A percentile compares a stretch with the other conserved stretches of the same genome.
phyloP scores from a whole-genome alignment of 2,329 filamentous ascomycete species.

The Rugonectria rugulosa region DNA sequence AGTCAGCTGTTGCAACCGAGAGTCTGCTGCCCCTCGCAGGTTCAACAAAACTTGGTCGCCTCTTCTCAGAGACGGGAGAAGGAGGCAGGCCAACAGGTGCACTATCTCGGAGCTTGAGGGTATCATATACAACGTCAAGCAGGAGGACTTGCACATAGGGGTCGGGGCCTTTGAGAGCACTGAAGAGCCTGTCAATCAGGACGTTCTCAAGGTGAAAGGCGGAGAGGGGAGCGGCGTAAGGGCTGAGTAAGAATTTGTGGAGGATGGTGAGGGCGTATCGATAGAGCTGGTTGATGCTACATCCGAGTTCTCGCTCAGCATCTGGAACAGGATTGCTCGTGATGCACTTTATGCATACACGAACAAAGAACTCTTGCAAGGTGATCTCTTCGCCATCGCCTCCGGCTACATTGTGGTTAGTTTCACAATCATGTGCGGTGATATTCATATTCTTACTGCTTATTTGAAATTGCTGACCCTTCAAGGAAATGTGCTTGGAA shows the following conservation, averaged over 20 bases:
- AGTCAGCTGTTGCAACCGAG: slow-evolving; percentile 46
- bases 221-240: slow-evolving; percentile 65
- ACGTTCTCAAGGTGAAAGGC: slow-evolving; percentile 73
- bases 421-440: not conserved
- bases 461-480: slow-evolving; percentile 44
- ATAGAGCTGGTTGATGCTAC: slow-evolving; percentile 71
- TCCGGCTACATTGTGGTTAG: slow-evolving; percentile 50
- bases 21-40: slow-evolving; percentile 48
- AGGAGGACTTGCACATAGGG: slow-evolving; percentile 78
- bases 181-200: slow-evolving; percentile 72
- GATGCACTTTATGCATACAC: slow-evolving; percentile 71
- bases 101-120: slow-evolving; percentile 70
- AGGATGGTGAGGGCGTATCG: slow-evolving; percentile 74
- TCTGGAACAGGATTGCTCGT: slow-evolving; percentile 33
- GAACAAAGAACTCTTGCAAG: slow-evolving; percentile 73
- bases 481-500: slow-evolving; percentile 56
- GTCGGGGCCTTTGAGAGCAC: slow-evolving; percentile 67
- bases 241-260: slow-evolving; percentile 72
- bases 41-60: slow-evolving; percentile 49
- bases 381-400: slow-evolving; percentile 63
- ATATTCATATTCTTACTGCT: slow-evolving; percentile 53
- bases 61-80: slow-evolving; percentile 58
- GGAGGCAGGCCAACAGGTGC: slow-evolving; percentile 49
- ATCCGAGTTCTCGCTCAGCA: slow-evolving; percentile 36
- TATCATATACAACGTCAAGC: slow-evolving; percentile 78